These are phyloP conservation scores for Houttuynia cordata DNA, from an alignment of 164 flowering plant species.

Conservation along the genomic window DNA sequence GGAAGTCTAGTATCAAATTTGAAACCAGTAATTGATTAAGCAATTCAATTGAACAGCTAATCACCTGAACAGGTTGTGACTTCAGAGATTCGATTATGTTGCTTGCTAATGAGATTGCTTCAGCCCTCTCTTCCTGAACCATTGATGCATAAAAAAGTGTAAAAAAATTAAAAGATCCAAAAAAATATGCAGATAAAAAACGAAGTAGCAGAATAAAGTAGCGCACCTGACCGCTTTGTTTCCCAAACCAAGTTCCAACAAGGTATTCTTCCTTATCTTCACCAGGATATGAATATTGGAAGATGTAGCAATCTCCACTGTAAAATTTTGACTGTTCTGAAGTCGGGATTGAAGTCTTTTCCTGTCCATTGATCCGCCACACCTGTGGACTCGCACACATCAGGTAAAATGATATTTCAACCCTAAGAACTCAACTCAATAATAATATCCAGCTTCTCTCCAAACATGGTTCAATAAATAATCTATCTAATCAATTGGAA, in stretches of 20 bases:
- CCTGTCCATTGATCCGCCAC: constrained; percentile 82
- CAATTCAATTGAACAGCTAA: constrained; percentile 2
- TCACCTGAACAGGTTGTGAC: constrained; percentile 66
- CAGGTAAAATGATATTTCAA: constrained; percentile 7
- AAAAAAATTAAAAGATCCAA: too few species aligned
- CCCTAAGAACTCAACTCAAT: background rate
- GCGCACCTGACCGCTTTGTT: constrained; percentile 73
- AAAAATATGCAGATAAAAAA: background rate
- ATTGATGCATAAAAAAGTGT: background rate
- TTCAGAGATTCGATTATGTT: constrained; percentile 90
- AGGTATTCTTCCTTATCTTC: constrained; percentile 84
- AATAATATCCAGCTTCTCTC: background rate
- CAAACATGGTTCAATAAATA: too few species aligned
- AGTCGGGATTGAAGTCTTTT: constrained; percentile 54
- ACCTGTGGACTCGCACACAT: constrained; percentile 41
- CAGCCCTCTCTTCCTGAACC: constrained; percentile 66
- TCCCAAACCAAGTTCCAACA: constrained; percentile 97
- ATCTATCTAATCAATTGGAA: too few species aligned
- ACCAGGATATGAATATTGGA: constrained; percentile 89
- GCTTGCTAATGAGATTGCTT: constrained; percentile 61
- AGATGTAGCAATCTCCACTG: constrained; percentile 90
- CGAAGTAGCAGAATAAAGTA: background rate
- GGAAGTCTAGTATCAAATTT: background rate
- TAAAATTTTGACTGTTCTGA: constrained; percentile 83
- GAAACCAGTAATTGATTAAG: background rate